Evolutionary conservation across 164 flowering plant genomes (phyloP), one percentile per base, ranked within the genome.

Genomic region (Magnolia officinalis): DNA sequence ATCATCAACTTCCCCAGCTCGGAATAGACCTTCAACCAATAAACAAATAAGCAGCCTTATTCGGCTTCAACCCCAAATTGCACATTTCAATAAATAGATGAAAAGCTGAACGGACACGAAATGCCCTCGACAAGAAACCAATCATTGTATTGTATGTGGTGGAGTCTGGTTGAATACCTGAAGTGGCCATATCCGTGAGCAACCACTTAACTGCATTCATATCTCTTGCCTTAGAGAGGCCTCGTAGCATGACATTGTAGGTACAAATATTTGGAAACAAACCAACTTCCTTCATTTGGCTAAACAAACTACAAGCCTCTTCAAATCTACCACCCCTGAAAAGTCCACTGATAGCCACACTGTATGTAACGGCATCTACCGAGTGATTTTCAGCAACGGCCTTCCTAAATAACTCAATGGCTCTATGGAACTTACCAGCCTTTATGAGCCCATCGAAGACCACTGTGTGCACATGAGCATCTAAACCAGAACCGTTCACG

Each of bases 381-480:
- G 81, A 76, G 45, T 76, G 77, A 50, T 83, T 84, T 70, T 80
- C 82, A 50, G 29, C 50, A 59, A 77, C 50, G 13, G 87, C 88
- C 76, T 83, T 80, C 67, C 79, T 81, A 59, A 90, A 86, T 80
- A 91, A 74, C 45, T 76, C 77, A 66, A 85, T 63, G 68, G 88
- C 90, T 78, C 31, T 76, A 58, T 83, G 74, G 67, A 74, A 78
- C 61, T 80, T 81, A 7, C 91, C 88, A 19, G 26, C 83, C 79
- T 78, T 83, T 72, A 90, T 81, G 49, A 91, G 90, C 69, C 84
- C 86, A 79, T 79, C 75, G 1, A 88, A 74, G 20, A 90, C 74
- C 13, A 80, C 74, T 45, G 93, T 85, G 77, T 87, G 93, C 68
- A 88, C 69, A 75, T 89, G 89, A 77, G 92, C 85, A 85, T 90